These are phyloP conservation scores for Solanum pimpinellifolium DNA, from an alignment of 257 asterid genomes.

Conservation along the genomic window DNA sequence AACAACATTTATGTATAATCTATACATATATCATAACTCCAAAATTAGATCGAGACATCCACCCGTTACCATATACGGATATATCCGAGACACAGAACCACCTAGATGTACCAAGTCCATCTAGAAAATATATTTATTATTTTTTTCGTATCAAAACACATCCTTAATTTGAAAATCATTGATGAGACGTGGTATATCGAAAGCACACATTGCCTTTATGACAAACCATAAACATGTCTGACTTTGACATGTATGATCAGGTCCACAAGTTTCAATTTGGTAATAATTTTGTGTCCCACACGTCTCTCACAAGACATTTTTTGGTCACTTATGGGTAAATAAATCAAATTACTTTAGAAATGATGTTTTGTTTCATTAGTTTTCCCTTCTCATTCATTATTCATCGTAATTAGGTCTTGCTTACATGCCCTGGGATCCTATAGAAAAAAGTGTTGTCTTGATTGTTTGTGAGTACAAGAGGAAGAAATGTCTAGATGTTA, in stretches of 20 bases:
- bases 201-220: background rate
- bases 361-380: background rate
- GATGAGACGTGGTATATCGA: background rate
- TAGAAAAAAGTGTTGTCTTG: background rate
- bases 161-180: background rate
- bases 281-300: background rate
- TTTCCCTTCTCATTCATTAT: background rate
- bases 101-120: background rate
- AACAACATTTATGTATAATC: background rate
- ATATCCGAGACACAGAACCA: background rate
- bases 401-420: background rate
- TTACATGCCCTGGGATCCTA: background rate
- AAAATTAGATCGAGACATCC: background rate
- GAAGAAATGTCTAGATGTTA: background rate
- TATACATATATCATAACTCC: background rate
- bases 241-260: background rate
- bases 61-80: background rate
- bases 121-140: background rate
- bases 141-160: background rate
- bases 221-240: background rate
- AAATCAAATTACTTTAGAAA: background rate
- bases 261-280: background rate
- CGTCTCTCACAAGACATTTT: background rate
- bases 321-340: background rate
- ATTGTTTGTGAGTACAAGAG: background rate